Conservation (phyloP, 2,329 filamentous ascomycete species). For the Intubia oerlemansii region DNA sequence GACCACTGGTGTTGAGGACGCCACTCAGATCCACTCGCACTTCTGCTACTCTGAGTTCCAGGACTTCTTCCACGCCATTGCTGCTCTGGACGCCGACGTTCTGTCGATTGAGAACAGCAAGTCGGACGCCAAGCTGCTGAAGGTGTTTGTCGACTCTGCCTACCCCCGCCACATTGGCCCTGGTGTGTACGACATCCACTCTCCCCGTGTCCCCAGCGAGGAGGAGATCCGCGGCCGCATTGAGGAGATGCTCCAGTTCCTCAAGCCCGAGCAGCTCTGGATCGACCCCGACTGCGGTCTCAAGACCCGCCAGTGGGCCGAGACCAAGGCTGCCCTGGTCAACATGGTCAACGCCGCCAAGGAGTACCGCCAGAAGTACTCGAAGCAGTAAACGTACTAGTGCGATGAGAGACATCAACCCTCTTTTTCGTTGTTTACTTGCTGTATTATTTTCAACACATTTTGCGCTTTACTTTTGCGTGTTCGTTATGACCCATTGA, state of each 20-base stretch:
- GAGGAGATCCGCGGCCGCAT: slow-evolving; percentile 97
- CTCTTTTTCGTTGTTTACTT: not conserved
- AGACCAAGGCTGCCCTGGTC: slow-evolving; percentile 87
- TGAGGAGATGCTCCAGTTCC: slow-evolving; percentile 92
- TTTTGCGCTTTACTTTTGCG: slow-evolving; percentile 5
- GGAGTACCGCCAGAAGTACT: slow-evolving; percentile 80
- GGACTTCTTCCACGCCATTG: slow-evolving; percentile 99
- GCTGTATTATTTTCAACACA: slow-evolving; percentile 1
- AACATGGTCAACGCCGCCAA: slow-evolving; percentile 99
- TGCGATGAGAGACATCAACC: slow-evolving; percentile 1
- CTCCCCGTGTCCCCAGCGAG: slow-evolving; percentile 87
- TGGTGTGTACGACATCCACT: slow-evolving; percentile 99
- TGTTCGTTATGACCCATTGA: slow-evolving; percentile 5
- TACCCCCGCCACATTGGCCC: slow-evolving; percentile 98
- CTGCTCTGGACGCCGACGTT: slow-evolving; percentile 91
- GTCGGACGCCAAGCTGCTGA: slow-evolving; percentile 96
- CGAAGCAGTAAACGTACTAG: slow-evolving; percentile 38
- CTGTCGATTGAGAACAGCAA: slow-evolving; percentile 99
- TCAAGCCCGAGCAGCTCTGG: slow-evolving; percentile 98
- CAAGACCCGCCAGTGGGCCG: slow-evolving; percentile 96
- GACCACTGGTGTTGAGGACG: slow-evolving; percentile 80
- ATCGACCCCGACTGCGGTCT: slow-evolving; percentile 98
- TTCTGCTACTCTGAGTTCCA: slow-evolving; percentile 99
- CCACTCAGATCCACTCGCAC: slow-evolving; percentile 98
- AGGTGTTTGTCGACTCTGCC: slow-evolving; percentile 92